Evolutionary conservation across 106 monocot species (phyloP), one percentile per base, ranked within the genome.

Genomic region (Dendrobium chrysotoxum): DNA sequence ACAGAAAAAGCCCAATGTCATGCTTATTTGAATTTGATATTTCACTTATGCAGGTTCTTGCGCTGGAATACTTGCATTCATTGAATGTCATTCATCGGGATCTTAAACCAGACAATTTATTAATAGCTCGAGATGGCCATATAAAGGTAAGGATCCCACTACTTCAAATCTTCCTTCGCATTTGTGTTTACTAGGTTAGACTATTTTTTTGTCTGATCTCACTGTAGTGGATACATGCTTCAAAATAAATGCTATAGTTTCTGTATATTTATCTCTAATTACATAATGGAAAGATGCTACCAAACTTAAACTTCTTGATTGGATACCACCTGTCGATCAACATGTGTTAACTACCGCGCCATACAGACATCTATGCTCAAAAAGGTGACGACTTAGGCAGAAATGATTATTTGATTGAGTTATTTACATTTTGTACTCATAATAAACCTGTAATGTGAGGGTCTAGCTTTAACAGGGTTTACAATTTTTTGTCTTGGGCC

Each of bases 1-100:
- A 74, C 39, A 74, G 40, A 38, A 71, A 71, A 25, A 26, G 64
- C 6, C 25, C 74, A 20, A 42, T 13, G 3, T n/a, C 31, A 18
- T 46, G 28, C 23, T 46, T 46, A 47, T 76, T 26, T 47, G 20
- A 21, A 41, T 50, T 50, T 26, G 7, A 28, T 23, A 21, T 81
- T 7, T 67, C 20, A 11, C 44, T 42, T 57, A 23, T 42, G n/a
- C 83, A 99, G 99, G 95, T 95, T 82, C 99, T 99, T 86, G 99
- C 99, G 47, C 75, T 99, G 87, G 99, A 99, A 72, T 99, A 99
- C 67, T 82, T 99, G 72, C 99, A 99, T 79, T 93, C 95, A 20
- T 28, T 93, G 81, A 91, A 90, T 86, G 93, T 99, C 47, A 90
- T 99, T 86, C 99, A 99, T 88, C 89, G 99, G 76, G 99, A 99